Base-by-base conservation (phyloP, 176 grass and related monocot genomes). In the barley (Hordeum vulgare) region DNA sequence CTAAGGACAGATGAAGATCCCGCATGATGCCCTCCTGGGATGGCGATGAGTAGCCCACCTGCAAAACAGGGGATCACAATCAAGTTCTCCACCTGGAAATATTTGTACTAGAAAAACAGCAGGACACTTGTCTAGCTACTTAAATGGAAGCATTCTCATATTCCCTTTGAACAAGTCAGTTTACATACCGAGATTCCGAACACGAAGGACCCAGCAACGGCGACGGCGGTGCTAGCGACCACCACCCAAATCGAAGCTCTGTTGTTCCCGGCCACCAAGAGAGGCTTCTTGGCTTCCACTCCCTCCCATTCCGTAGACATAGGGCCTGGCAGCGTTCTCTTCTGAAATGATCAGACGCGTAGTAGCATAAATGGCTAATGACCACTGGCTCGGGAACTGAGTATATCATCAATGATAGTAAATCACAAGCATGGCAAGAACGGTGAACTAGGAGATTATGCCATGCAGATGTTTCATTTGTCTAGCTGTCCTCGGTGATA, bases 1-100 rank as follows among this genome's bases (percentile, higher is more conserved):
- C 78, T 74, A 97, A 73, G 7, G 94, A 90, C 34, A 97, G 89
- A 73, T 75, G 49, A 67, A 97, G 94, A 61, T 94, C 94, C 37
- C 27, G 70, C 89, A 94, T 97, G 76, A 97, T 97, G 17, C 89
- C 94, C 63, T 73, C 71, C 61, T 97, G 91, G 69, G 87, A 82
- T 35, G 91, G 94, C 8, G 94, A 97, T 10, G 94, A 97, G 81
- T 97, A 97, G 39, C 94, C 91, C n/a, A 97, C 85, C 94, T 97
- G 67, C 39, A 61, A 57, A 77, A 24, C 0, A 41, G 24, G 17
- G 34, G 53, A 9, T 39, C 21, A 28, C 8, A 65, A 35, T 33
- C 24, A 62, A 62, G 29, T 65, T 20, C 15, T 12, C 39, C 27
- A 58, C 5, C 69, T 12, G 25, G 0, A 24, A 60, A 44, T 17